phyloP scores from a whole-genome alignment of 306 rosid species.

The Comarum palustre region DNA sequence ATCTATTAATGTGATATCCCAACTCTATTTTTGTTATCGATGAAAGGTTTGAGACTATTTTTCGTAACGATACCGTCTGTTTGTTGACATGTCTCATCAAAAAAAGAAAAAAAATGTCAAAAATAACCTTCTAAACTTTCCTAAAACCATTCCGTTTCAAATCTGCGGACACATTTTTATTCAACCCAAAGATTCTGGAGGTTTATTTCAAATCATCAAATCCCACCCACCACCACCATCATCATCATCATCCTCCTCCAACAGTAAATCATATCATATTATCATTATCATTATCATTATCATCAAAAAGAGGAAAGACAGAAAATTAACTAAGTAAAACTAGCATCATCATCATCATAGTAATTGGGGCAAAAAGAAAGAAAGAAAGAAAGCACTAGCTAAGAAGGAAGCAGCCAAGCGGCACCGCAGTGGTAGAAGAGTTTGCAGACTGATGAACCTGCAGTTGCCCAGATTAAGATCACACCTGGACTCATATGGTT shows the following conservation, averaged over 20 bases:
- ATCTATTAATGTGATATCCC: too few species aligned
- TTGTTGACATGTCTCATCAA: too few species aligned
- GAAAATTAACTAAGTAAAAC: background rate
- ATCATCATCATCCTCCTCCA: conserved; percentile 26
- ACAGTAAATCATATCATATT: conserved; percentile 31
- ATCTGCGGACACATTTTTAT: too few species aligned
- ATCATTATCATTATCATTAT: conserved; percentile 12
- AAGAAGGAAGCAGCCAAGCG: conserved; percentile 31
- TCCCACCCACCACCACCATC: conserved; percentile 23
- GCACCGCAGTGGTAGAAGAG: conserved; percentile 56
- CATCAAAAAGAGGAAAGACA: conserved; percentile 1
- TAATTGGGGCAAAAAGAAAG: background rate
- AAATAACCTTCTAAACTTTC: too few species aligned
- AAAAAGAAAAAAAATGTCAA: too few species aligned
- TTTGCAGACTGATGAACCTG: conserved; percentile 45
- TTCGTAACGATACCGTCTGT: too few species aligned
- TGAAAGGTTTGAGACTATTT: too few species aligned
- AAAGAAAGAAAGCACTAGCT: conserved; percentile 22
- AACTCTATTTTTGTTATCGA: too few species aligned
- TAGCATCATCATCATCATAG: background rate
- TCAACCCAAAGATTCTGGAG: too few species aligned
- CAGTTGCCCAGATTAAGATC: conserved; percentile 50
- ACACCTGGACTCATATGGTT: conserved; percentile 89
- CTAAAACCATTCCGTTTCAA: too few species aligned
- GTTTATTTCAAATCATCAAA: conserved; percentile 21